phyloP scores from a whole-genome alignment of 371 early-diverging fungal genomes.

The Lichtheimia corymbifera region DNA sequence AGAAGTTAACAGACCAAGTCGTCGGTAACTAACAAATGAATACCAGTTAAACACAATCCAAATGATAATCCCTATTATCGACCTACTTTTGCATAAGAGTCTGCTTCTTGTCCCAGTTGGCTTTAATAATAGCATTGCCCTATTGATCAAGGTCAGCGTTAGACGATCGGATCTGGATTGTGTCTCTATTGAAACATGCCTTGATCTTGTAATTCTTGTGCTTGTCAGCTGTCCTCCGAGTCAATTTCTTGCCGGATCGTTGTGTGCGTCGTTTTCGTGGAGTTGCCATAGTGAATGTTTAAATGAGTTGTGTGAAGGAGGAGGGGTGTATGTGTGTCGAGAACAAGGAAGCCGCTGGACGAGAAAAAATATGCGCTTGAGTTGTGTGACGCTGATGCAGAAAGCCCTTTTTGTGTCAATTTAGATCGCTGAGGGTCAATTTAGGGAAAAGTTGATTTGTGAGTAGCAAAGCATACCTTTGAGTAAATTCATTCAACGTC shows the following conservation, averaged over 20 bases:
- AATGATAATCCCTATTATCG: neutral
- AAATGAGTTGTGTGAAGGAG: slow-evolving; percentile 43
- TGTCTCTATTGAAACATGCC: slow-evolving; percentile 16
- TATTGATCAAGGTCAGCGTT: slow-evolving; percentile 6
- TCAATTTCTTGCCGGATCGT: slow-evolving; percentile 40
- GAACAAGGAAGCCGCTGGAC: neutral
- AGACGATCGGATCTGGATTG: neutral
- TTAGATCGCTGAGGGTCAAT: too few species aligned
- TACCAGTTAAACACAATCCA: slow-evolving; percentile 8
- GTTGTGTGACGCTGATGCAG: too few species aligned
- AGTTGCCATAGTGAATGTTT: slow-evolving; percentile 31
- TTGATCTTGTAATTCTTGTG: slow-evolving; percentile 52
- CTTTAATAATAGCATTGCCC: slow-evolving; percentile 63
- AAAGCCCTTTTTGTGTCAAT: too few species aligned
- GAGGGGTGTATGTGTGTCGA: slow-evolving; percentile 71
- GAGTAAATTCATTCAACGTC: too few species aligned
- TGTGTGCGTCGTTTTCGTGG: slow-evolving; percentile 42
- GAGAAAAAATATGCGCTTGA: too few species aligned
- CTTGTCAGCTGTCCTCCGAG: slow-evolving; percentile 58
- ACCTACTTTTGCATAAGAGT: slow-evolving; percentile 78
- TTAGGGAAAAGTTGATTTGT: too few species aligned
- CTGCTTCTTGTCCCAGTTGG: slow-evolving; percentile 75
- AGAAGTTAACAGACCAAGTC: slow-evolving; percentile 73
- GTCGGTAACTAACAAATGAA: slow-evolving; percentile 48
- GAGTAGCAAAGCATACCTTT: too few species aligned